Evolutionary conservation across 2,329 filamentous ascomycete species (phyloP), one percentile per base, ranked within the genome.

Genomic region (Neurospora sp.): DNA sequence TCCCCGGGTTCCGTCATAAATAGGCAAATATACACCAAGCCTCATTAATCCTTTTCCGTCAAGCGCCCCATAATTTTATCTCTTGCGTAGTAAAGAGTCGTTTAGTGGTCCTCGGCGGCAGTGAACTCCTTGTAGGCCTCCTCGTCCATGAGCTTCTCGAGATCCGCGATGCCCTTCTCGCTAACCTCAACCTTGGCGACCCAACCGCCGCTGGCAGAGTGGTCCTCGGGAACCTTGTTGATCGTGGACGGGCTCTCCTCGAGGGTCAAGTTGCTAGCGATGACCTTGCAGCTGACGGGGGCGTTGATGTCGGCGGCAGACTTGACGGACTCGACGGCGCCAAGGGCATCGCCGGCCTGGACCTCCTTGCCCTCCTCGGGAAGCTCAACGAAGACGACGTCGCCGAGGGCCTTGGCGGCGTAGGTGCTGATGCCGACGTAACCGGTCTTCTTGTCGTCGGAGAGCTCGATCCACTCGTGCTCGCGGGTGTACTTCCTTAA

Each of bases 251-350:
- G 95, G 84, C 91, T 94, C 80, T 96, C 91, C 81, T 96, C 92
- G 72, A 99, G 86, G 71, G 84, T 78, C 11, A 78, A 78, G 83
- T 99, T 99, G 77, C 89, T 85, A 77, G 91, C 87, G 43, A 88
- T 85, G 72, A 99, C 88, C 75, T 83, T 91, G 78, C 95, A 95
- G 68, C 86, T 83, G 74, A 97, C 87, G 19, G 96, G 96, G 15
- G 93, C 90, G 83, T 97, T 91, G 84, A 99, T 97, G 80, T 99
- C 96, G 73, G 92, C 95, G n/a, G 96, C 96, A 73, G 91, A 96
- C 86, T 99, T 99, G 81, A 99, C 96, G 2, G 93, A 97, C 85
- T 99, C 96, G 76, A 99, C 95, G 71, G 95, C 93, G 75, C 96
- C 96, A 75, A 98, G 91, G 74, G 91, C 86, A 78, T 98, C 95